Conservation (phyloP, 2,329 filamentous ascomycete genomes). For the Fusarium burgessii region DNA sequence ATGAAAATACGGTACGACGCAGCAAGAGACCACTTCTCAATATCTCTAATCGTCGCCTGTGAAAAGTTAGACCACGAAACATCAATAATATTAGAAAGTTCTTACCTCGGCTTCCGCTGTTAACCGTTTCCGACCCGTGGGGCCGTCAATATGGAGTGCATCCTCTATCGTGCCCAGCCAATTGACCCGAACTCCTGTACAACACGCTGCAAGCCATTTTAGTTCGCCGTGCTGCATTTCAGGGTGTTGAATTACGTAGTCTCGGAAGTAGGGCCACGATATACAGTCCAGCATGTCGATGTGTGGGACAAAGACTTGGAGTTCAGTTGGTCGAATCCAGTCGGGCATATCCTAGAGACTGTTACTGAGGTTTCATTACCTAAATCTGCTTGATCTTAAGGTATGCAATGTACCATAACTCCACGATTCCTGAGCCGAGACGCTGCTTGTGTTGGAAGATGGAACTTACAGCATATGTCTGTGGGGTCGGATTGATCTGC, state of each 20-base stretch:
- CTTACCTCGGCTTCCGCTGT: constrained; percentile 20
- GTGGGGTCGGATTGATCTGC: constrained; percentile 19
- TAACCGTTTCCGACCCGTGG: not conserved
- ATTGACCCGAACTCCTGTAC: not conserved
- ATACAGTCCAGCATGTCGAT: constrained; percentile 29
- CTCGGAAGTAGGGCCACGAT: constrained; percentile 14
- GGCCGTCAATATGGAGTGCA: not conserved
- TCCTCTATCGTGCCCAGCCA: constrained; percentile 16
- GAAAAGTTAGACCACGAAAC: not conserved
- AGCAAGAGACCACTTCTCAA: constrained; percentile 20
- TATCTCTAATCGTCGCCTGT: not conserved
- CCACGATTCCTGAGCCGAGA: no score
- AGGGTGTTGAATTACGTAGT: constrained; percentile 10
- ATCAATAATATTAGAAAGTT: rapidly evolving
- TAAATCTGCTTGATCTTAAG: not conserved
- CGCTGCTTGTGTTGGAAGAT: no score
- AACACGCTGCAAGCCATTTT: constrained; percentile 14
- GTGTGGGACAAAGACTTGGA: constrained; percentile 19
- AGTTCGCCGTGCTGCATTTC: constrained; percentile 26
- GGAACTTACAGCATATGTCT: constrained; percentile 19
- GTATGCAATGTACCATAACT: not conserved
- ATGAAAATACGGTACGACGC: constrained; percentile 23
- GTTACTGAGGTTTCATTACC: not conserved
- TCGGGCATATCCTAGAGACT: constrained; percentile 8
- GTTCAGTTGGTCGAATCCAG: constrained; percentile 19